Evolutionary conservation across 495 filamentous ascomycete genomes (phyloP), one percentile per base, ranked within the genome.

Genomic region (Aspergillus biplanus): DNA sequence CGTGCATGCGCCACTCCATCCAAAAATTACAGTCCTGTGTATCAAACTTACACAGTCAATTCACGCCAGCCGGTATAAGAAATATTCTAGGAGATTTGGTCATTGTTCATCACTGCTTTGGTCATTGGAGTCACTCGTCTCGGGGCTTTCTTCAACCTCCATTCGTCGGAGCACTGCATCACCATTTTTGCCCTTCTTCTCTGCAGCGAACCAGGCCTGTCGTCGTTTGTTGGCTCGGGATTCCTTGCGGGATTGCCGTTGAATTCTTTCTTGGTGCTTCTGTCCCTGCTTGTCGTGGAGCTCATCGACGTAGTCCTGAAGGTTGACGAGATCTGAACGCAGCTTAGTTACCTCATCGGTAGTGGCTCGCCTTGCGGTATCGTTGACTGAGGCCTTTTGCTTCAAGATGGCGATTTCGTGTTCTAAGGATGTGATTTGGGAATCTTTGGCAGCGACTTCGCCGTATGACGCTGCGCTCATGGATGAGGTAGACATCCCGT

Each of bases 151-250:
- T 54, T 79, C 76, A 34, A 71, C 63, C 21, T 78, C 74, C 73
- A 78, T 74, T 59, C 73, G 73, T 31, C 70, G 69, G 50, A 82
- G 60, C 32, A 64, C 67, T 7, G 69, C 68, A 65, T 82, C 79
- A 0, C 79, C 79, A 61, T 76, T 82, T 58, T 70, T 71, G 11
- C 79, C 79, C 60, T 76, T 78, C 59, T 79, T 80, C 66, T 80
- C 79, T 7, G 76, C 78, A 15, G 78, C 76, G 56, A 82, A 76
- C 78, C 78, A 82, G 16, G 76, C 78, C 66, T 80, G 72, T 44
- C 79, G 73, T 39, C 68, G 70, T 39, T 73, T 73, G 6, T 67
- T 65, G 52, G 77, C 77, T 21, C 71, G 77, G 34, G 74, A 76
- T 56, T 80, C 77, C 57, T 78, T 80, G 63, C 72, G 75, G 56